Evolutionary conservation across 1,139 yeast species (phyloP).

Genomic region (Pichia sp.): DNA sequence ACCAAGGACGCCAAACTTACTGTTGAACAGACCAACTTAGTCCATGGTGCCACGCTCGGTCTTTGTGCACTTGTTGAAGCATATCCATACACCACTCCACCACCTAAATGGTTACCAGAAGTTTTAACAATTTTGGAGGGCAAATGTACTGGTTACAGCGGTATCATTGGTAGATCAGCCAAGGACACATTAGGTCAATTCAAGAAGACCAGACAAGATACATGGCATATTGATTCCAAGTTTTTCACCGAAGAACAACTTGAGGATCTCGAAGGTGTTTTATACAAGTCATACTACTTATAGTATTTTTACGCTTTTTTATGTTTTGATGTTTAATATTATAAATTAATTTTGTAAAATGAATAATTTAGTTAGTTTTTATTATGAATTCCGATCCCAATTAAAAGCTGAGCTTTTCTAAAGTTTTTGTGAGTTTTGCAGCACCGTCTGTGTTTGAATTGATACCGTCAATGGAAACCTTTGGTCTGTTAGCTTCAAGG

Average conservation of each 20-base stretch:
- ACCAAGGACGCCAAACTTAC: slow-evolving; percentile 31
- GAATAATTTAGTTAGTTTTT: too few relatives aligned
- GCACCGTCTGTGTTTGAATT: slow-evolving; percentile 53
- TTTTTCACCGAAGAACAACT: slow-evolving; percentile 77
- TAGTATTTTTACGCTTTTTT: slow-evolving; percentile 32
- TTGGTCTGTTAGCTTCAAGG: slow-evolving; percentile 71
- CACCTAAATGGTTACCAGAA: slow-evolving; percentile 87
- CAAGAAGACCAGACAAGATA: slow-evolving; percentile 91
- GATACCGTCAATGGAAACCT: slow-evolving; percentile 40
- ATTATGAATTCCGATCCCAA: background rate
- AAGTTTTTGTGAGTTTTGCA: slow-evolving; percentile 61
- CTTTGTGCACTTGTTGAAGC: slow-evolving; percentile 88
- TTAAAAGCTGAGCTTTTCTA: slow-evolving; percentile 64
- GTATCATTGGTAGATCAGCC: slow-evolving; percentile 82
- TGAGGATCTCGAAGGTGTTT: slow-evolving; percentile 91
- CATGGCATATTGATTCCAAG: slow-evolving; percentile 90
- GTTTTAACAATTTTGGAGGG: slow-evolving; percentile 69
- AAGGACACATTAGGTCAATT: slow-evolving; percentile 80
- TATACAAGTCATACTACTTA: slow-evolving; percentile 91
- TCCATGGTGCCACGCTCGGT: slow-evolving; percentile 91
- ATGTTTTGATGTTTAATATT: too few relatives aligned
- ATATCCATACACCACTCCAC: slow-evolving; percentile 88
- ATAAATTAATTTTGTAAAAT: too few relatives aligned
- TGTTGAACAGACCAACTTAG: slow-evolving; percentile 38
- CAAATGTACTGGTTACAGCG: slow-evolving; percentile 67